phyloP scores from a whole-genome alignment of 2,329 filamentous ascomycete genomes.

The Venturia asperata region DNA sequence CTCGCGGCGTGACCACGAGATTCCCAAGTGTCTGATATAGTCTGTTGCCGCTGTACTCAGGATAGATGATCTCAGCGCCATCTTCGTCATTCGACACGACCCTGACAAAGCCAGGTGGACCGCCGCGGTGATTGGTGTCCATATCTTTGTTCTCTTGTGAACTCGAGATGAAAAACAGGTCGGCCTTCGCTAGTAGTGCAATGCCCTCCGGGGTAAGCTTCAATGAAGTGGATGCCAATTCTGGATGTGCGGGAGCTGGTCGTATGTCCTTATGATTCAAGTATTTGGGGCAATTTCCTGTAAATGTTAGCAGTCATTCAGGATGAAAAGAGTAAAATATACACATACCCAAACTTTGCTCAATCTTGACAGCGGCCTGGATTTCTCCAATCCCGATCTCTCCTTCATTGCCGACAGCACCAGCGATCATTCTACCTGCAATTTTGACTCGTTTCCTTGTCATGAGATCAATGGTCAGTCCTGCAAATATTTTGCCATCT shows the following conservation, averaged over 20 bases:
- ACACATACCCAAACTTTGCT: slow-evolving; percentile 55
- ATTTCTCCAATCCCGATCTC: slow-evolving; percentile 32
- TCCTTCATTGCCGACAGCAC: slow-evolving; percentile 41
- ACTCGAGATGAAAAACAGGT: slow-evolving; percentile 71
- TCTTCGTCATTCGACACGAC: slow-evolving; percentile 49
- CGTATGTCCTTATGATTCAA: slow-evolving; percentile 64
- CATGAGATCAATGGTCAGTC: slow-evolving; percentile 56
- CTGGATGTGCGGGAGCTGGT: slow-evolving; percentile 48
- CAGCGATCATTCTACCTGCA: slow-evolving; percentile 61
- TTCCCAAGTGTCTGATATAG: slow-evolving; percentile 82
- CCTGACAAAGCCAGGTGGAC: slow-evolving; percentile 65
- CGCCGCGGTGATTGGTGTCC: slow-evolving; percentile 80
- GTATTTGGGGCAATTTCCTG: slow-evolving; percentile 81
- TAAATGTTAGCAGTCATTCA: slow-evolving; percentile 20
- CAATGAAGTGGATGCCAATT: slow-evolving; percentile 41
- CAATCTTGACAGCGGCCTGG: slow-evolving; percentile 60
- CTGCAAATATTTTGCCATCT: slow-evolving; percentile 51
- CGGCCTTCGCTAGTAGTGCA: slow-evolving; percentile 54
- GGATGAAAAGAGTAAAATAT: neutral
- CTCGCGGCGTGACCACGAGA: slow-evolving; percentile 55
- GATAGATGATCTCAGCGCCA: slow-evolving; percentile 57
- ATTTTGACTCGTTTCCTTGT: slow-evolving; percentile 67
- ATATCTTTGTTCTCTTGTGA: slow-evolving; percentile 53
- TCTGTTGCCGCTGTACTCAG: slow-evolving; percentile 78
- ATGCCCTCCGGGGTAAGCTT: slow-evolving; percentile 49